Evolutionary conservation across 805 yeast genomes (phyloP).

Genomic region (Hanseniaspora nectarophila): DNA sequence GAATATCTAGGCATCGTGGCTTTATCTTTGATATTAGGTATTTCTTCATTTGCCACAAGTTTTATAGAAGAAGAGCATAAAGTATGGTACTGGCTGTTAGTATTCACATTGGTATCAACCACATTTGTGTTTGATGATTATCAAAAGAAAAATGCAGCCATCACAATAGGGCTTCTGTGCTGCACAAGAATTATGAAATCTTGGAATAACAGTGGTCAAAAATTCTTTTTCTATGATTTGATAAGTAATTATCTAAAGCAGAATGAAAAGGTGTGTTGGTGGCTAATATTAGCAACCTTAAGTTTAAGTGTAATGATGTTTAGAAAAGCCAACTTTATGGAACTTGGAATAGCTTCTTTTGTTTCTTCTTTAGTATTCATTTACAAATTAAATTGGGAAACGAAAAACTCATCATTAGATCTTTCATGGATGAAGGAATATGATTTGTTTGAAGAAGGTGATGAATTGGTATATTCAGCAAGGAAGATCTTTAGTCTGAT

Average conservation of each 20-base stretch:
- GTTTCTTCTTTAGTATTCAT: conserved; percentile 30
- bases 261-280: conserved; percentile 34
- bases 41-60: conserved; percentile 71
- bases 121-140: conserved; percentile 15
- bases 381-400: conserved; percentile 45
- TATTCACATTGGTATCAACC: conserved; percentile 18
- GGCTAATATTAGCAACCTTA: conserved; percentile 32
- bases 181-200: conserved; percentile 53
- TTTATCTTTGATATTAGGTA: conserved; percentile 32
- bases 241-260: conserved; percentile 3
- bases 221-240: conserved; percentile 39
- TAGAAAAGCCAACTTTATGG: not conserved
- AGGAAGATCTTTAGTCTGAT: not conserved
- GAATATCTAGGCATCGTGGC: conserved; percentile 11
- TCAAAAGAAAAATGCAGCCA: not conserved
- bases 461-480: not conserved
- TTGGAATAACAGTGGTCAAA: conserved; percentile 89
- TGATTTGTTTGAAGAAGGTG: not conserved
- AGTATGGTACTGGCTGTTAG: conserved; percentile 73
- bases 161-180: conserved; percentile 16
- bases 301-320: not conserved
- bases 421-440: not conserved
- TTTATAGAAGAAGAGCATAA: conserved; percentile 93
- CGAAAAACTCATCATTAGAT: conserved; percentile 29
- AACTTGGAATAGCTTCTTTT: not conserved